These are phyloP conservation scores for Stentor coeruleus DNA, from an alignment of 73 alveolate genomes.

Conservation along the genomic window DNA sequence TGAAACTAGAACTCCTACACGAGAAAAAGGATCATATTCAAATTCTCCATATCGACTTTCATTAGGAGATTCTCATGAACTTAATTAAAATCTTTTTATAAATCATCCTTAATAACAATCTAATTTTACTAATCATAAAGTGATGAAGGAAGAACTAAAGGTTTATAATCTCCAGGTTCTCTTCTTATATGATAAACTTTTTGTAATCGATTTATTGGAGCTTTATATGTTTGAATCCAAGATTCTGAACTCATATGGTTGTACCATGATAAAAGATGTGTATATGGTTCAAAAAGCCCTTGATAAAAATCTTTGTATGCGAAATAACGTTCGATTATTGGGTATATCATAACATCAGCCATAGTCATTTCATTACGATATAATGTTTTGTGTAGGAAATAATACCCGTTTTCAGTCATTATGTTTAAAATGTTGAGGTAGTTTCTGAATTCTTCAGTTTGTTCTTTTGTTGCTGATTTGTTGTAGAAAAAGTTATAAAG, in stretches of 20 bases:
- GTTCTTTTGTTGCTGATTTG: not conserved
- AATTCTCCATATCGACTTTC: no score
- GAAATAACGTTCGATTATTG: not conserved
- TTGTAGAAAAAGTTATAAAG: not conserved
- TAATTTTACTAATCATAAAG: constrained; percentile 14
- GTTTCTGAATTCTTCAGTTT: no score
- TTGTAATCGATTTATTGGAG: not conserved
- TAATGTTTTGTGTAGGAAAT: not conserved
- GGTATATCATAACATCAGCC: constrained; percentile 10
- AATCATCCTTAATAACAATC: not conserved
- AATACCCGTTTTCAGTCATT: not conserved
- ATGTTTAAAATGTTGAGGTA: no score
- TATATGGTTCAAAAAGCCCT: not conserved
- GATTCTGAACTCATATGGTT: not conserved
- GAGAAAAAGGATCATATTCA: no score
- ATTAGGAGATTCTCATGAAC: no score
- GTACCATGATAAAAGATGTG: not conserved
- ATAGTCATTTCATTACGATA: not conserved
- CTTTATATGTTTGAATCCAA: not conserved
- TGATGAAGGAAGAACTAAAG: not conserved
- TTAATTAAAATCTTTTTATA: no score
- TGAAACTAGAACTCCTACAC: no score
- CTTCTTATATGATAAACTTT: not conserved
- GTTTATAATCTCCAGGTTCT: not conserved
- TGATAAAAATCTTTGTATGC: not conserved